phyloP scores from a whole-genome alignment of 192 early-diverging fungal species.

The Coemansia sp. region DNA sequence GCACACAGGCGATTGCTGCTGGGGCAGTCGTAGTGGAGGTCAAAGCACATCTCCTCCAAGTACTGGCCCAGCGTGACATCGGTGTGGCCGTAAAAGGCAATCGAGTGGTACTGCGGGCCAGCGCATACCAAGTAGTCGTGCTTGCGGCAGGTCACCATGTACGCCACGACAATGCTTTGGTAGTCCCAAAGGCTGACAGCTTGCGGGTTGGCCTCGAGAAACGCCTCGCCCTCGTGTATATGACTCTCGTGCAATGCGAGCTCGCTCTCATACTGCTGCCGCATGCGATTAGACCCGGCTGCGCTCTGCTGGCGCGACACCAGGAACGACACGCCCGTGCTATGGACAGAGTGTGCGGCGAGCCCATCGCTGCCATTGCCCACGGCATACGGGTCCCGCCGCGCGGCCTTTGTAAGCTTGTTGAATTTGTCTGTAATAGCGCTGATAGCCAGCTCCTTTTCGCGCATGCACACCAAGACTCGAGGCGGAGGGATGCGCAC shows the following conservation, averaged over 20 bases:
- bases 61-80: slow-evolving; percentile 92
- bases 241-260: slow-evolving; percentile 45
- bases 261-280: slow-evolving; percentile 57
- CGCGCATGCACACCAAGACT: slow-evolving; percentile 67
- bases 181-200: slow-evolving; percentile 55
- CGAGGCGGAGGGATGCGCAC: slow-evolving; percentile 88
- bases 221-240: slow-evolving; percentile 48
- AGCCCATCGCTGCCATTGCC: neutral
- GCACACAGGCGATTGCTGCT: slow-evolving; percentile 66
- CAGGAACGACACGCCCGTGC: slow-evolving; percentile 48
- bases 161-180: slow-evolving; percentile 53
- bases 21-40: slow-evolving; percentile 67
- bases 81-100: slow-evolving; percentile 75
- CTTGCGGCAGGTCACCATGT: slow-evolving; percentile 52
- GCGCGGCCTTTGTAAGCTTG: slow-evolving; percentile 25
- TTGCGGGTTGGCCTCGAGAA: slow-evolving; percentile 46
- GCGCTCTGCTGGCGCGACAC: slow-evolving; percentile 56
- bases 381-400: slow-evolving; percentile 1
- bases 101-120: slow-evolving; percentile 74
- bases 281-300: slow-evolving; percentile 46
- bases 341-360: neutral
- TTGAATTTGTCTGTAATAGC: slow-evolving; percentile 31
- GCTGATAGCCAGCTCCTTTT: slow-evolving; percentile 58
- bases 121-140: slow-evolving; percentile 59
- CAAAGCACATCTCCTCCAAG: slow-evolving; percentile 79